These are phyloP conservation scores for Plasmodium falciparum DNA, from an alignment of 169 alveolate genomes.

Conservation along the genomic window DNA sequence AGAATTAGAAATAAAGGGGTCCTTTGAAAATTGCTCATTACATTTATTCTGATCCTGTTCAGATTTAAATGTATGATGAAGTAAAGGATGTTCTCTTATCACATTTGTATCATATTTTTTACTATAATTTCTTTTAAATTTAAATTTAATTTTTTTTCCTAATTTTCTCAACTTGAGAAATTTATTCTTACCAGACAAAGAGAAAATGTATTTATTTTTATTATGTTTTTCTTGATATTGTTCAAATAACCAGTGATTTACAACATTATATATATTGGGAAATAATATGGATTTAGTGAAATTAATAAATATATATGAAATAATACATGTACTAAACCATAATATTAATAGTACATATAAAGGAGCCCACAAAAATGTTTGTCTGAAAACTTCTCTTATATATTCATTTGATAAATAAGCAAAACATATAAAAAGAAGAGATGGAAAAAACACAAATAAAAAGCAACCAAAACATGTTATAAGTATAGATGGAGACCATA, in stretches of 20 bases:
- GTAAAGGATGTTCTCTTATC: neutral
- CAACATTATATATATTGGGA: conserved; percentile 78
- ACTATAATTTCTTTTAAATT: conserved; percentile 11
- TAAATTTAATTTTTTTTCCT: conserved; percentile 27
- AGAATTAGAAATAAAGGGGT: conserved; percentile 7
- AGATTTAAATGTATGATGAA: neutral
- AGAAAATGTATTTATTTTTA: conserved; percentile 28
- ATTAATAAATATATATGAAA: conserved; percentile 69
- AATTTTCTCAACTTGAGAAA: conserved; percentile 44
- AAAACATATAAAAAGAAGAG: conserved; percentile 68
- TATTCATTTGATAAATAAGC: conserved; percentile 77
- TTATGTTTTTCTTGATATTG: conserved; percentile 72
- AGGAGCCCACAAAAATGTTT: conserved; percentile 79
- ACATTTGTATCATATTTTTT: neutral
- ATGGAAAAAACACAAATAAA: conserved; percentile 78
- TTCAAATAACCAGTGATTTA: conserved; percentile 79
- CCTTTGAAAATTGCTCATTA: neutral
- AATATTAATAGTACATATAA: conserved; percentile 79
- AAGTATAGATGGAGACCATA: conserved; percentile 78
- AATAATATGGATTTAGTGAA: conserved; percentile 78
- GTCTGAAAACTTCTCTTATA: conserved; percentile 78
- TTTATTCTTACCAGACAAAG: conserved; percentile 27
- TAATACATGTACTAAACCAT: conserved; percentile 81
- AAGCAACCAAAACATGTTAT: conserved; percentile 59
- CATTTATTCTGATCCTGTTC: neutral